phyloP scores from a whole-genome alignment of 1,284 basidiomycete species.

The Microbotryum intermedium region DNA sequence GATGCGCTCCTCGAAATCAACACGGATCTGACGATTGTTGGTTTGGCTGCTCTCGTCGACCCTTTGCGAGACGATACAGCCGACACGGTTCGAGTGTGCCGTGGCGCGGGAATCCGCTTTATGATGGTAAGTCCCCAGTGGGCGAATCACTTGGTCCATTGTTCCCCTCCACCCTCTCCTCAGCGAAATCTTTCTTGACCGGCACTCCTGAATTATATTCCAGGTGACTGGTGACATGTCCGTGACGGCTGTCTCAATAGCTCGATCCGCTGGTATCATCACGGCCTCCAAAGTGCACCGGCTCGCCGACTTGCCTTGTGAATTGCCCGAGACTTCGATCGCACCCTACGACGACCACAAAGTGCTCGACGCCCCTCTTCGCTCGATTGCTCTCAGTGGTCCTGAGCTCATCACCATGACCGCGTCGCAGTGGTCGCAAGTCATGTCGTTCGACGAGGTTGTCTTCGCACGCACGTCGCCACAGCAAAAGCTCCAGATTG shows the following conservation, averaged over 20 bases:
- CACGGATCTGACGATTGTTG: slow-evolving; percentile 51
- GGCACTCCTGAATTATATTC: slow-evolving; percentile 50
- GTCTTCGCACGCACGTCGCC: slow-evolving; percentile 66
- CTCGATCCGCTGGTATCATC: slow-evolving; percentile 53
- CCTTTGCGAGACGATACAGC: slow-evolving; percentile 55
- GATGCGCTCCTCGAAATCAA: slow-evolving; percentile 35
- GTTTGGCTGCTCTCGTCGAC: slow-evolving; percentile 57
- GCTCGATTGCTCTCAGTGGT: slow-evolving; percentile 42
- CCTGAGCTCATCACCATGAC: slow-evolving; percentile 43
- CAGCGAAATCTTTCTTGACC: background rate
- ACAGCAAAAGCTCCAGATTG: slow-evolving; percentile 58
- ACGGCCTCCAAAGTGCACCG: slow-evolving; percentile 43
- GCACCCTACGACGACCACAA: slow-evolving; percentile 32
- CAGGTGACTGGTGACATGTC: slow-evolving; percentile 61
- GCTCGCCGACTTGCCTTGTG: slow-evolving; percentile 40
- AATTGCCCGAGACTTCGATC: slow-evolving; percentile 22
- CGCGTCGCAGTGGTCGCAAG: slow-evolving; percentile 47
- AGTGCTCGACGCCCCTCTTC: background rate
- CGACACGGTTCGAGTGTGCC: slow-evolving; percentile 47
- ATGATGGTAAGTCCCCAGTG: slow-evolving; percentile 6
- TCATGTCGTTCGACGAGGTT: slow-evolving; percentile 53
- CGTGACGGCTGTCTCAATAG: slow-evolving; percentile 52
- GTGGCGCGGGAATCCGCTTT: slow-evolving; percentile 43
- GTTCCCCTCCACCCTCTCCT: too few species aligned
- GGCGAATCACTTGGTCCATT: background rate